Base-by-base conservation (phyloP, 108 stramenopile species). In the Fistulifera solaris region DNA sequence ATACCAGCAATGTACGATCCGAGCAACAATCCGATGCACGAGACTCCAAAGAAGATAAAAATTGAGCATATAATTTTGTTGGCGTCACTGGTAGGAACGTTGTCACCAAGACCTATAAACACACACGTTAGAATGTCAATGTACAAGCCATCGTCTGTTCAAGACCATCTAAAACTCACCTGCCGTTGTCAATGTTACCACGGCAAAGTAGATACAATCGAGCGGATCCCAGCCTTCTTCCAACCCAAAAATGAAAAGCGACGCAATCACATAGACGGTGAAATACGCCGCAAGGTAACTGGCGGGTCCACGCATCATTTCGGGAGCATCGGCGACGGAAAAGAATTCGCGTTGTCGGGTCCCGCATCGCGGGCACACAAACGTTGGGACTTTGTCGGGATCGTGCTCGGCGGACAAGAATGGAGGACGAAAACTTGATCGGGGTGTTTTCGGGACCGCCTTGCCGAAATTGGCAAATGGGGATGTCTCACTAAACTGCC, bases 131-230 rank as follows among this genome's bases (percentile, higher is more conserved):
- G 73, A 17, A n/a, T n/a, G n/a, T n/a, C n/a, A n/a, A n/a, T n/a
- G n/a, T n/a, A n/a, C n/a, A 8, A 4, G 11, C 17, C 44, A 45
- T 5, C 4, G 21, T 21, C 44, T 17, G 4, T 22, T 51, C 19
- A 3, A 7, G 50, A 48, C 22, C 7, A 21, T 21, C 2, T 3
- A 3, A 45, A 19, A 77, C 55, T 14, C 73, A 35, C 31, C 83
- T 25, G 82, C 70, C 0, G 85, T 86, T 38, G 87, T 93, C 16
- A 81, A 43, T 10, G 90, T 87, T 26, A 87, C 81, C 2, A 88
- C 90, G 27, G 90, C 82, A 70, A 93, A 93, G 47, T 93, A 93
- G 7, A 93, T 73, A 54, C 90, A 93, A 70, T 93, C 90, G 22
- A 88, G 59, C 18, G 82, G 72, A 25, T 65, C 48, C 90, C 90